A percentile compares a stretch with the other conserved stretches of the same genome.
These are phyloP conservation scores for Cercospora sp. DNA, from an alignment of 2,329 filamentous ascomycete genomes.

Conservation along the genomic window DNA sequence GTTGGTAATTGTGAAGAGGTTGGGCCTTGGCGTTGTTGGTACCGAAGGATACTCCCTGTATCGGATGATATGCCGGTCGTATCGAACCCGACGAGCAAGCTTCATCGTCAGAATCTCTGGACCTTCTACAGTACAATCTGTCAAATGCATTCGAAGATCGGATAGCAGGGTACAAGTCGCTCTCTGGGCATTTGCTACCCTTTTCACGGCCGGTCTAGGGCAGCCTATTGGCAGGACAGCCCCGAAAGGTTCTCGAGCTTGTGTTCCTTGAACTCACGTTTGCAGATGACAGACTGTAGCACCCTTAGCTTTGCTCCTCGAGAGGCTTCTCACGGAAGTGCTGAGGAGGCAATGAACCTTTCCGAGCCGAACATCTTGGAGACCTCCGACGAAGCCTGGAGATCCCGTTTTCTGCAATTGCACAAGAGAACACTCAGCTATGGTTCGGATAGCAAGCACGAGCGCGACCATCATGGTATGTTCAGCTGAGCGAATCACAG, in stretches of 20 bases:
- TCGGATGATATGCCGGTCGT: not conserved
- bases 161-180: no score
- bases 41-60: not conserved
- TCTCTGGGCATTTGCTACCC: no score
- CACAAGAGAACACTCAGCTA: not conserved
- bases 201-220: no score
- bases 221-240: no score
- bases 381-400: not conserved
- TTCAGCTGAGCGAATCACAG: not conserved
- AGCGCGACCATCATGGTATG: not conserved
- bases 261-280: no score
- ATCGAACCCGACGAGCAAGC: not conserved
- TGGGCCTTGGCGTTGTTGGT: not conserved
- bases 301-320: not conserved
- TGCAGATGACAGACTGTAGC: no score
- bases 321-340: not conserved
- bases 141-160: no score
- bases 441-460: not conserved
- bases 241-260: no score
- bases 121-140: no score
- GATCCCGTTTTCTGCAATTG: not conserved
- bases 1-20: not conserved
- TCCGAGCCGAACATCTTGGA: not conserved
- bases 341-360: not conserved
- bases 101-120: not conserved